Conservation (phyloP, 805 yeast species). For the Zygotorulaspora danielsina region DNA sequence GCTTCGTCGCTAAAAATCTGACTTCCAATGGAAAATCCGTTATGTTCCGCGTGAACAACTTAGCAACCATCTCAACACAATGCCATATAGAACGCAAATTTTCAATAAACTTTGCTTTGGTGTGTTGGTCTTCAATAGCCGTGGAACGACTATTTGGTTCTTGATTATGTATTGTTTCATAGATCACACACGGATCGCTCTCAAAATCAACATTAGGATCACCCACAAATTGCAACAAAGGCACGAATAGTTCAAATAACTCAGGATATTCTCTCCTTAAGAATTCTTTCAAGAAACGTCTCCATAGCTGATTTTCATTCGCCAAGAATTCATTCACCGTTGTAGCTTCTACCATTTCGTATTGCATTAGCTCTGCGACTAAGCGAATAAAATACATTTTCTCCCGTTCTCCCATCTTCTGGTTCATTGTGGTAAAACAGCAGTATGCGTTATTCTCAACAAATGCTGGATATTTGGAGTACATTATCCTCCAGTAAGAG, state of each 20-base stretch:
- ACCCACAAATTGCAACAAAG: conserved; percentile 37
- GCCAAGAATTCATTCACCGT: conserved; percentile 27
- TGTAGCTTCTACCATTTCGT: conserved; percentile 35
- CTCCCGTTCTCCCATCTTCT: conserved; percentile 48
- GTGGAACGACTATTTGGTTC: conserved; percentile 47
- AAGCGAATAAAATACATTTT: conserved; percentile 62
- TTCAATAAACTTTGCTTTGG: conserved; percentile 61
- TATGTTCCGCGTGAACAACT: conserved; percentile 40
- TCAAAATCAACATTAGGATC: conserved; percentile 56
- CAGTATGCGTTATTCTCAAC: conserved; percentile 29
- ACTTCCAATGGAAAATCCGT: conserved; percentile 52
- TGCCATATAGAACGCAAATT: conserved; percentile 77
- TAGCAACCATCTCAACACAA: conserved; percentile 56
- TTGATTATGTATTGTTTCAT: conserved; percentile 39
- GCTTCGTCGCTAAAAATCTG: conserved; percentile 49
- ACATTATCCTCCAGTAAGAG: conserved; percentile 57
- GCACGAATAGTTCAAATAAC: conserved; percentile 34
- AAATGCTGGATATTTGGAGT: conserved; percentile 36
- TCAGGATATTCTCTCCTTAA: conserved; percentile 39
- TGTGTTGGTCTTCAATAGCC: conserved; percentile 78
- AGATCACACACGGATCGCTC: conserved; percentile 68
- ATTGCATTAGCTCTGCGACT: conserved; percentile 44
- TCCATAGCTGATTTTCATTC: conserved; percentile 39
- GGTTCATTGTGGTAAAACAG: conserved; percentile 30
- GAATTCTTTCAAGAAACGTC: conserved; percentile 39